Percentiles rank a stretch among this genome's conserved stretches.
Evolutionary conservation across 257 asterid species (phyloP).

Genomic region (Solanum chaucha): DNA sequence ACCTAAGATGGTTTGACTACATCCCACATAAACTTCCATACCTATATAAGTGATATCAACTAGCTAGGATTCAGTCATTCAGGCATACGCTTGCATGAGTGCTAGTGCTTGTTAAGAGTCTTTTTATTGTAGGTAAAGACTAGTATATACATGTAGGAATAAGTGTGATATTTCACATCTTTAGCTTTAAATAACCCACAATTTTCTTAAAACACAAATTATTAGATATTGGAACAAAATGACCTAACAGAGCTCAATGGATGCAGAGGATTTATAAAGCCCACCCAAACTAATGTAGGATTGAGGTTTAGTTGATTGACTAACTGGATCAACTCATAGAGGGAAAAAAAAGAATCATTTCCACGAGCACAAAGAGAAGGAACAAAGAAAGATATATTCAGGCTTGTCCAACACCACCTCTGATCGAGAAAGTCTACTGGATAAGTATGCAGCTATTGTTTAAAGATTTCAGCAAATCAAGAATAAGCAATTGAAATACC

Average conservation of each 20-base stretch:
- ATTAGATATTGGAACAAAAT: not conserved
- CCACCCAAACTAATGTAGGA: not conserved
- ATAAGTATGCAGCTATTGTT: not conserved
- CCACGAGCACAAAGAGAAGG: not conserved
- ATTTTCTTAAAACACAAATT: not conserved
- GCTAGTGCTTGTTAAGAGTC: not conserved
- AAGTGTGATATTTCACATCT: not conserved
- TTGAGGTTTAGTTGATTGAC: not conserved
- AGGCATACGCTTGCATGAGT: not conserved
- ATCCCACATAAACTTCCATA: not conserved
- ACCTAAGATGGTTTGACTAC: not conserved
- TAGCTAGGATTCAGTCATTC: not conserved
- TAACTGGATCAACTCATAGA: not conserved
- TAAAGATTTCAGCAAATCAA: not conserved
- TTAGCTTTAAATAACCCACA: not conserved
- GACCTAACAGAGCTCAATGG: not conserved
- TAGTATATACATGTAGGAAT: not conserved
- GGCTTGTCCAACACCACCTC: not conserved
- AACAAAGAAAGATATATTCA: not conserved
- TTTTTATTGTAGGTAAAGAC: not conserved
- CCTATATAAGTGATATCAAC: not conserved
- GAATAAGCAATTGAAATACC: constrained; percentile 33
- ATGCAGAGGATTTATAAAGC: not conserved
- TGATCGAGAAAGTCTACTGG: not conserved
- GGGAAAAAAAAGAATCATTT: not conserved